These are phyloP conservation scores for Apocynum venetum DNA, from an alignment of 257 asterid species.

Conservation along the genomic window DNA sequence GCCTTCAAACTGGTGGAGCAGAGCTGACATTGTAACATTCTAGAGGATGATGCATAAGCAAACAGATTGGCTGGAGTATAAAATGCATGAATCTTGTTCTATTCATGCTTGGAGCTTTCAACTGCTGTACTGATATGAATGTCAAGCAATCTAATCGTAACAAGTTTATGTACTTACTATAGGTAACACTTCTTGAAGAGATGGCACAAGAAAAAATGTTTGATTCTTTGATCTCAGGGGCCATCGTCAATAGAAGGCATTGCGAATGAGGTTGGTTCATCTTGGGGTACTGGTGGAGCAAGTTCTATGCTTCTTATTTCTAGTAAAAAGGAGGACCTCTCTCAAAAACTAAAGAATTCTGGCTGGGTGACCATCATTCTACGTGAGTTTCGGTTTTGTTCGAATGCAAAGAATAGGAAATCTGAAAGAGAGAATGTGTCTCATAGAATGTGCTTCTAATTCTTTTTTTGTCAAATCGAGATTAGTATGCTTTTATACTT, in stretches of 20 bases:
- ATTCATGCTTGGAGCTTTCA: constrained; percentile 1
- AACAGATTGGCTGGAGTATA: no score
- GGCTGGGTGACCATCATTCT: constrained; percentile 54
- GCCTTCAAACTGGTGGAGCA: background rate
- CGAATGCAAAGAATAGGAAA: background rate
- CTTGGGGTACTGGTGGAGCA: constrained; percentile 49
- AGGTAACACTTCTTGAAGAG: constrained; percentile 64
- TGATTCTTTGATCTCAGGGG: constrained; percentile 31
- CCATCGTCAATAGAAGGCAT: constrained; percentile 45
- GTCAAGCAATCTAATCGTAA: constrained; percentile 1
- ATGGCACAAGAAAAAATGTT: constrained; percentile 41
- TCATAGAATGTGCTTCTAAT: background rate
- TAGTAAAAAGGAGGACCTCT: constrained; percentile 34
- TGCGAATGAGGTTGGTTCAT: constrained; percentile 35
- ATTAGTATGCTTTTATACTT: background rate
- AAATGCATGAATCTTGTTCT: background rate
- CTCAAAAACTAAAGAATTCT: constrained; percentile 30
- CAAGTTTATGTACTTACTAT: constrained; percentile 18
- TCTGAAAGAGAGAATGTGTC: background rate
- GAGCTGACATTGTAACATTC: no score
- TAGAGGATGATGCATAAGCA: no score
- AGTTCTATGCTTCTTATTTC: constrained; percentile 50
- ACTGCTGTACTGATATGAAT: background rate
- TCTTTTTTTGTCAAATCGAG: background rate
- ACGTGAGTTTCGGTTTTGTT: constrained; percentile 44